Conservation (phyloP, 129 eudicot genomes). For the Gnaphalium uliginosum region DNA sequence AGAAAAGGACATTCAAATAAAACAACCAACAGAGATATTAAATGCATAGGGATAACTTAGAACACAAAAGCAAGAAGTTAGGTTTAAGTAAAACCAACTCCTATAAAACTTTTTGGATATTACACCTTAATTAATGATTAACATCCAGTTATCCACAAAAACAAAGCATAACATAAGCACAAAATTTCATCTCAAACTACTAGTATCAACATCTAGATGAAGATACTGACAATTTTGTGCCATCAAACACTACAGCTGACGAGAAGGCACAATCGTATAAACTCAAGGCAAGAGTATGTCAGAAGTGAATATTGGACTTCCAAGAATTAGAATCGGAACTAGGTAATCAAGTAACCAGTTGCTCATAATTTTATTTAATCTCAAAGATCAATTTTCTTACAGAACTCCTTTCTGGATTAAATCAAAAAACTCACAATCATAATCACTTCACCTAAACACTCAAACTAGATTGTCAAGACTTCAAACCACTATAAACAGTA, state of each 20-base stretch:
- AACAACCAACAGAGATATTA: neutral
- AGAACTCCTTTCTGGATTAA: neutral
- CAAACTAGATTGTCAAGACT: neutral
- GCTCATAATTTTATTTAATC: neutral
- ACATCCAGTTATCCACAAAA: too few relatives aligned
- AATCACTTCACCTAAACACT: neutral
- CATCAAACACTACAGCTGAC: neutral
- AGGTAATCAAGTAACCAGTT: neutral
- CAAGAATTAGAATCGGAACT: neutral
- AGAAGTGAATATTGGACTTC: neutral
- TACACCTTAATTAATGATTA: neutral
- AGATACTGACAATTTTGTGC: neutral
- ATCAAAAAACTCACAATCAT: neutral
- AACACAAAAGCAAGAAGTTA: neutral
- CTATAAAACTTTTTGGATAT: neutral
- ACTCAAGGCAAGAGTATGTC: neutral
- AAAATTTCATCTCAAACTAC: neutral
- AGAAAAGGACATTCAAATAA: neutral
- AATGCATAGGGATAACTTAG: neutral
- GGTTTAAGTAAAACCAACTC: neutral
- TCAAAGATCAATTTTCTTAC: neutral
- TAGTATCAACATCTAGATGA: too few relatives aligned
- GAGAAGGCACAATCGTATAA: neutral
- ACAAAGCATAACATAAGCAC: neutral
- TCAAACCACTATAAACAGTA: neutral